These are phyloP conservation scores for Vigna radiata DNA, from an alignment of 306 rosid species.

Conservation along the genomic window DNA sequence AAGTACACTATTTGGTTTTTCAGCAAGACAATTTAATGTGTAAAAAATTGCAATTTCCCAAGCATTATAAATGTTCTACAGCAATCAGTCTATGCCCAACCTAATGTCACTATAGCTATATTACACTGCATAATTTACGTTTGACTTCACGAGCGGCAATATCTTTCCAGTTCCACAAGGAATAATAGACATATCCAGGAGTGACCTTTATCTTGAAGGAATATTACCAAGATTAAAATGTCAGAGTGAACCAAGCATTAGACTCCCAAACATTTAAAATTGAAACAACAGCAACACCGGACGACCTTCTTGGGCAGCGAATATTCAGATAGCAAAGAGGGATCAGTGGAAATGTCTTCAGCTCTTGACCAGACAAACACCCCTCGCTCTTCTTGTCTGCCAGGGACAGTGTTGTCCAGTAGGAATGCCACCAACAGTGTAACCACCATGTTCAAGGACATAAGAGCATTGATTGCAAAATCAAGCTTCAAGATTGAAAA, in stretches of 20 bases:
- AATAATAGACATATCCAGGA: constrained; percentile 30
- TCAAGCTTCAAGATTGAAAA: constrained; percentile 63
- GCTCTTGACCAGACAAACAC: constrained; percentile 72
- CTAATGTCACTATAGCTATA: constrained; percentile 32
- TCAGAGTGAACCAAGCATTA: constrained; percentile 38
- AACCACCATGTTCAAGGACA: constrained; percentile 97
- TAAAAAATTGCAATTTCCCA: constrained; percentile 32
- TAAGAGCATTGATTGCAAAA: constrained; percentile 77
- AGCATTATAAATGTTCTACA: constrained; percentile 12
- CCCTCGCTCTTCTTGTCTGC: constrained; percentile 84
- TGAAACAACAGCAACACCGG: constrained; percentile 57
- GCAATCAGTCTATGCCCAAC: constrained; percentile 11
- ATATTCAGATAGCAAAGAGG: constrained; percentile 67
- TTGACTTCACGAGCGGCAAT: constrained; percentile 24
- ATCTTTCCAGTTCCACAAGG: constrained; percentile 22
- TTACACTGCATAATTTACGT: constrained; percentile 33
- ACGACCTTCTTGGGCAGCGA: constrained; percentile 68
- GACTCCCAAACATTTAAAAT: constrained; percentile 59
- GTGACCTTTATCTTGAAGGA: constrained; percentile 23
- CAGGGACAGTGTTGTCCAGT: constrained; percentile 89
- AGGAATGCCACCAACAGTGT: constrained; percentile 76
- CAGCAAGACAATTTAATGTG: constrained; percentile 14
- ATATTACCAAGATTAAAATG: constrained; percentile 11
- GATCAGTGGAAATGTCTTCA: constrained; percentile 66
- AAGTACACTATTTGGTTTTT: constrained; percentile 11